Percentiles rank a stretch among this genome's conserved stretches.
These are phyloP conservation scores for Stachybotrys chlorohalonatus DNA, from an alignment of 2,329 filamentous ascomycete species.

Conservation along the genomic window DNA sequence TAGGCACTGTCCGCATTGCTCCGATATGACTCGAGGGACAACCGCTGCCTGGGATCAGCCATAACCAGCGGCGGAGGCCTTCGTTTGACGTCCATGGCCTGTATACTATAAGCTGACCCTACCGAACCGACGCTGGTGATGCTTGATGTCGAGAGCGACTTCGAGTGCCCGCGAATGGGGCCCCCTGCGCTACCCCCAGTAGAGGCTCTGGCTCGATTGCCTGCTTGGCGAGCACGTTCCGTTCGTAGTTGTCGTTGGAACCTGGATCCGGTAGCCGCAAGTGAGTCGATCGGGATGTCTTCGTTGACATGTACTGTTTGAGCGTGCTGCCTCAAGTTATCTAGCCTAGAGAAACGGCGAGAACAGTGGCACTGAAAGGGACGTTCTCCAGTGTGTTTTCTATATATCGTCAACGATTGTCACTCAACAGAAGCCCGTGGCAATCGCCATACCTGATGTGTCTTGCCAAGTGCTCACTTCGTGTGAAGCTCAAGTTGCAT, in stretches of 20 bases:
- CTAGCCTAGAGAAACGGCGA: conserved; percentile 82
- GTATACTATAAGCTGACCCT: conserved; percentile 56
- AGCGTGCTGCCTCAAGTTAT: conserved; percentile 93
- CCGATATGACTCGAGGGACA: conserved; percentile 61
- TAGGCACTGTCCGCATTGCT: conserved; percentile 56
- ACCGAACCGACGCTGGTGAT: conserved; percentile 65
- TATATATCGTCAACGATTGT: conserved; percentile 22
- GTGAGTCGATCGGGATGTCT: conserved; percentile 86
- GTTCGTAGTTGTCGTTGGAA: conserved; percentile 90
- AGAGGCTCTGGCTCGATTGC: conserved; percentile 63
- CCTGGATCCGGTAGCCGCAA: conserved; percentile 83
- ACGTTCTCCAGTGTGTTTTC: conserved; percentile 94
- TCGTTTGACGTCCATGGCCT: conserved; percentile 55
- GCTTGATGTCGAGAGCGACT: conserved; percentile 78
- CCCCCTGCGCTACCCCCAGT: conserved; percentile 66
- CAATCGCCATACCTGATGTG: conserved; percentile 67
- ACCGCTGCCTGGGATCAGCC: conserved; percentile 60
- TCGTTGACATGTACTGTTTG: conserved; percentile 97
- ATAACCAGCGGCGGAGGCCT: conserved; percentile 77
- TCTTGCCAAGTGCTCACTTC: conserved; percentile 88
- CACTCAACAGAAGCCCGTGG: background rate
- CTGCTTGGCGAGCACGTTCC: conserved; percentile 69
- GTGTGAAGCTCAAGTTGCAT: conserved; percentile 88
- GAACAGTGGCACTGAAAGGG: conserved; percentile 96
- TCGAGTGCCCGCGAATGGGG: conserved; percentile 71